Evolutionary conservation across 257 asterid genomes (phyloP).

Genomic region (Solanum stenotomum): DNA sequence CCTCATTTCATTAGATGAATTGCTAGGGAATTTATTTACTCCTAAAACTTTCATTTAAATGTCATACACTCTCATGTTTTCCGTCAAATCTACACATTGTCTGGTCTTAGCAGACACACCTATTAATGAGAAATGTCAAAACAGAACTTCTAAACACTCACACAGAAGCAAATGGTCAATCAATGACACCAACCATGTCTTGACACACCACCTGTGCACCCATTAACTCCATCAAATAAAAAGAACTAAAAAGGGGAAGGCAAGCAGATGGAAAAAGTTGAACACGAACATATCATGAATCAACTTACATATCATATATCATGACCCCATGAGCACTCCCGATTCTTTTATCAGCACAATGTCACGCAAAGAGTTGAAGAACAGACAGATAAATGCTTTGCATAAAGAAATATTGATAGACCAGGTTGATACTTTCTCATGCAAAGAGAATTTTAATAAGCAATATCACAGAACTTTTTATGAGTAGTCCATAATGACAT

Average conservation of each 20-base stretch:
- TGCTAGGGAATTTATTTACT: neutral
- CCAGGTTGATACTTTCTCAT: neutral
- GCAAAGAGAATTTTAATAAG: neutral
- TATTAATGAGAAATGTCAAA: neutral
- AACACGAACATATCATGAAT: neutral
- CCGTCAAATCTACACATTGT: neutral
- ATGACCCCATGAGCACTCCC: neutral
- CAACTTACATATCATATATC: neutral
- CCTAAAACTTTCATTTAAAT: neutral
- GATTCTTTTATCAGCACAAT: neutral
- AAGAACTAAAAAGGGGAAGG: neutral
- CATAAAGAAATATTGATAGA: neutral
- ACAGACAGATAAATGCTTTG: neutral
- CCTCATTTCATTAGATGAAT: neutral
- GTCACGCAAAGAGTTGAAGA: neutral
- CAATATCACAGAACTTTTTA: neutral
- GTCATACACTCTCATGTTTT: neutral
- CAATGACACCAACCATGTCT: neutral
- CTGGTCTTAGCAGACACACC: neutral
- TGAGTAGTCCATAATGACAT: neutral
- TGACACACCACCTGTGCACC: neutral
- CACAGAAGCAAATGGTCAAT: neutral
- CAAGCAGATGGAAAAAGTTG: neutral
- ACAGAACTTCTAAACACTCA: neutral
- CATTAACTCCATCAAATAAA: neutral